phyloP scores from a whole-genome alignment of 2,329 filamentous ascomycete genomes.

The Bipolaris oryzae region DNA sequence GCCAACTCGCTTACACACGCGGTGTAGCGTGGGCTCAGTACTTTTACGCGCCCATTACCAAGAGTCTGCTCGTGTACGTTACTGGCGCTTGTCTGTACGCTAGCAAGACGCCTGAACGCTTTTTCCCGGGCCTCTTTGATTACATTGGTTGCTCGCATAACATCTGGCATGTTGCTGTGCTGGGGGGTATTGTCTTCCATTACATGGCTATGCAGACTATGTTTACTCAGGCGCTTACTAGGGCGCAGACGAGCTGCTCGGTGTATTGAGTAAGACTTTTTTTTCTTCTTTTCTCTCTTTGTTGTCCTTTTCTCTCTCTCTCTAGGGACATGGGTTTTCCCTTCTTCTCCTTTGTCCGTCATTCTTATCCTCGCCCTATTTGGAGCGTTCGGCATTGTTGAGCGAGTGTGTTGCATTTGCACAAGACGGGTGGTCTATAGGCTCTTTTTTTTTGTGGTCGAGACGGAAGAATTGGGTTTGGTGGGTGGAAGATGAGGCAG shows the following conservation, averaged over 20 bases:
- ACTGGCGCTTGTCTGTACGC: slow-evolving; percentile 86
- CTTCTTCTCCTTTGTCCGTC: neutral
- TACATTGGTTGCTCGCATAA: slow-evolving; percentile 96
- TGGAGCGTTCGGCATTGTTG: slow-evolving; percentile 10
- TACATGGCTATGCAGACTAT: slow-evolving; percentile 96
- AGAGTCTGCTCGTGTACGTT: slow-evolving; percentile 86
- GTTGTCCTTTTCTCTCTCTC: neutral
- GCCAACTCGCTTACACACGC: slow-evolving; percentile 80
- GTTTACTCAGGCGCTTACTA: slow-evolving; percentile 65
- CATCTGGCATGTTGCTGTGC: slow-evolving; percentile 93
- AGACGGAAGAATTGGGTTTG: neutral
- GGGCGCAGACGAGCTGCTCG: slow-evolving; percentile 44
- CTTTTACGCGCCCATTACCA: slow-evolving; percentile 87
- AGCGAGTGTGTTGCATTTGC: slow-evolving; percentile 12
- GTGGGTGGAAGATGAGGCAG: neutral
- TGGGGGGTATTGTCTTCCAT: slow-evolving; percentile 96
- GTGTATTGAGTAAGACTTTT: slow-evolving; percentile 25
- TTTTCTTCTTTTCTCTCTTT: neutral
- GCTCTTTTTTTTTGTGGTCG: neutral
- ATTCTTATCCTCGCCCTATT: neutral
- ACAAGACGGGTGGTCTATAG: neutral
- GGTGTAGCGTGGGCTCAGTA: slow-evolving; percentile 80
- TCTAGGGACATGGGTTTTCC: neutral
- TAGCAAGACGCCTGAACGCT: slow-evolving; percentile 89
- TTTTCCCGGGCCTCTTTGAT: slow-evolving; percentile 91